Base-by-base conservation (phyloP, 179 eudicot genomes). In the Carnegiea gigantea region DNA sequence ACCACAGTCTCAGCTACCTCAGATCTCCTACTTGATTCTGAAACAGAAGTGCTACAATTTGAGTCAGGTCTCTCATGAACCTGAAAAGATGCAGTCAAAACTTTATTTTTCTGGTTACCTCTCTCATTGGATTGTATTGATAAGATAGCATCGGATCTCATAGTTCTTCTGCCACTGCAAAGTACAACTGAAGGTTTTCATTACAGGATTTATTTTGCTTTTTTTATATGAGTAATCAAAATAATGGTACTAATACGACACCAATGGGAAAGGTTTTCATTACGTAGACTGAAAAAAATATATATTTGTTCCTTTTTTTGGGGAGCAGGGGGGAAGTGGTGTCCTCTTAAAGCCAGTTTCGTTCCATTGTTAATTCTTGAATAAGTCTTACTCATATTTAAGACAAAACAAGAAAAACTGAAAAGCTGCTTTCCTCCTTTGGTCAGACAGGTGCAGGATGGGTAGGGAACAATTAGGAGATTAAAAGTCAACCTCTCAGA, bases 81-180 rank as follows among this genome's bases (percentile, higher is more conserved):
- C 70, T 59, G 83, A 80, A 84, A 84, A 51, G 76, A 23, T 43
- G 88, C 80, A 51, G 74, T 75, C 76, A 84, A 78, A 38, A 80
- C 70, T 73, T 84, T 83, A 40, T 82, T 30, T 30, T 80, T 3
- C 70, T 53, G 77, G 77, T 81, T 85, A 70, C 81, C 59, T 81
- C 73, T 76, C 78, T 82, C 78, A 73, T 30, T 70, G 28, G 75
- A 21, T 67, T 53, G 77, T 73, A 73, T 65, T 68, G 76, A 62
- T 43, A 21, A 43, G 48, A 60, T 14, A 9, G 53, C 72, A 71
- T 62, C 59, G 62, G 43, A 79, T 75, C 79, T 78, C 82, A 48
- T 64, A 17, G 67, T 48, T 48, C 84, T 79, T 36, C 40, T 46
- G 73, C 68, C 82, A 23, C 76, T 82, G 84, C 82, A 82, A 15